These are phyloP conservation scores for Setaria italica DNA, from an alignment of 202 grass and related monocot species.

Conservation along the genomic window DNA sequence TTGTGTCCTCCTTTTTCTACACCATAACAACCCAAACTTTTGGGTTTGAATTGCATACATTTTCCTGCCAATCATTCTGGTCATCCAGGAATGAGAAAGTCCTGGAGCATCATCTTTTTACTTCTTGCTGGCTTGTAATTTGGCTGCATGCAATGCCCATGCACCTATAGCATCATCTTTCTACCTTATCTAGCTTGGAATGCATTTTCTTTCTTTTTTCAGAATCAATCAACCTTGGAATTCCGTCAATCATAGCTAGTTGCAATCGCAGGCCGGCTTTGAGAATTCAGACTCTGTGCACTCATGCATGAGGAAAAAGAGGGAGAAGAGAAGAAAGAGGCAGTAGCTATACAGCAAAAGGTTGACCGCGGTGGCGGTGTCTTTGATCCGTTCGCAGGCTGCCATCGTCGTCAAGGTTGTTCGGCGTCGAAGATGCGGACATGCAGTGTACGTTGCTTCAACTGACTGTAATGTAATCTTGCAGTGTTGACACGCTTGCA, in stretches of 20 bases:
- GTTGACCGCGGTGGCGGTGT: too few species aligned
- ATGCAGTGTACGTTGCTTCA: slow-evolving; percentile 29
- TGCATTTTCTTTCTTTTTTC: not conserved
- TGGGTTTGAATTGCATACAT: slow-evolving; percentile 26
- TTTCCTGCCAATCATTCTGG: not conserved
- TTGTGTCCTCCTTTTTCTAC: slow-evolving; percentile 22
- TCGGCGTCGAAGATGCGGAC: slow-evolving; percentile 28
- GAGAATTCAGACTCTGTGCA: slow-evolving; percentile 13
- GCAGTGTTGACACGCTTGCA: slow-evolving; percentile 2
- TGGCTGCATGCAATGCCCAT: slow-evolving; percentile 9
- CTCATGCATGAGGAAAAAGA: not conserved
- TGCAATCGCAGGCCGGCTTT: not conserved
- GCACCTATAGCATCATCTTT: not conserved
- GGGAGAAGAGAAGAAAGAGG: not conserved
- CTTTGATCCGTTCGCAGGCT: slow-evolving; percentile 14
- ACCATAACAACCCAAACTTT: slow-evolving; percentile 22
- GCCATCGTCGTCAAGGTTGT: slow-evolving; percentile 46
- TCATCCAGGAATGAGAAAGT: slow-evolving; percentile 12
- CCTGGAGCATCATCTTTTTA: slow-evolving; percentile 6
- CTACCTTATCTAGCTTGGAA: slow-evolving; percentile 1
- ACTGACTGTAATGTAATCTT: slow-evolving; percentile 11
- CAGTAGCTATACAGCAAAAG: not conserved
- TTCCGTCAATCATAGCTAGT: not conserved
- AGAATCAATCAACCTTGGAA: not conserved
- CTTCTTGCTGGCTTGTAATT: slow-evolving; percentile 1